These are phyloP conservation scores for Globisporangium iwayamae DNA, from an alignment of 352 stramenopile genomes.

Conservation along the genomic window DNA sequence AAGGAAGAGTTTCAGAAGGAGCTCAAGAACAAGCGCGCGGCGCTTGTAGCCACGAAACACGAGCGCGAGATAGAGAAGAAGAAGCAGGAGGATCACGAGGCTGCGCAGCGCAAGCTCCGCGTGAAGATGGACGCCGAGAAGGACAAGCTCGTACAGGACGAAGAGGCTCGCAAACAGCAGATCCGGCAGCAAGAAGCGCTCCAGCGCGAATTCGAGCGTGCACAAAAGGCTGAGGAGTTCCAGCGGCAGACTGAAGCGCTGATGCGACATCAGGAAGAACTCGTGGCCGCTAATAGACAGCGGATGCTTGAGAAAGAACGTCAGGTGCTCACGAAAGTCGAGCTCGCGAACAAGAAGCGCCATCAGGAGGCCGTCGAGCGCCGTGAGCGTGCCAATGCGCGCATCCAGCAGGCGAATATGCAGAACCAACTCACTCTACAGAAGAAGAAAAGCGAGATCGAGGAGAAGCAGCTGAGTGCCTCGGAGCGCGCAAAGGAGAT, in stretches of 20 bases:
- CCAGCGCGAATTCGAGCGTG: constrained; percentile 52
- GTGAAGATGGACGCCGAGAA: constrained; percentile 49
- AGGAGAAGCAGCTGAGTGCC: constrained; percentile 52
- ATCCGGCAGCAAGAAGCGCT: constrained; percentile 37
- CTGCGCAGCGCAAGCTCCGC: constrained; percentile 33
- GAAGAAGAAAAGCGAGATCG: constrained; percentile 61
- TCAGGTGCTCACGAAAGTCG: constrained; percentile 58
- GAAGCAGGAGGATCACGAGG: constrained; percentile 56
- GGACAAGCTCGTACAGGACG: constrained; percentile 39
- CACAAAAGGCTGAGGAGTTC: constrained; percentile 70
- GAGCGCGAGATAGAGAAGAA: constrained; percentile 59
- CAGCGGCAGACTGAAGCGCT: constrained; percentile 54
- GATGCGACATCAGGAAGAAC: constrained; percentile 62
- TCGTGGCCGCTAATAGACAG: constrained; percentile 38
- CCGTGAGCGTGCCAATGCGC: constrained; percentile 43
- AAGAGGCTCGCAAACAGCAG: constrained; percentile 33
- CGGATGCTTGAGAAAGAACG: constrained; percentile 67
- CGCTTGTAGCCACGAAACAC: constrained; percentile 56
- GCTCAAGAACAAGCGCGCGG: constrained; percentile 35
- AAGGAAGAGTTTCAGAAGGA: constrained; percentile 65
- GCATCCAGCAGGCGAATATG: constrained; percentile 50
- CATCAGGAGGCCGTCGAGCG: constrained; percentile 55
- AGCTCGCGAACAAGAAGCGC: constrained; percentile 37
- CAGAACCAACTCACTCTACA: constrained; percentile 61
- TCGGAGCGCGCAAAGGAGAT: constrained; percentile 50